Conservation (phyloP, 805 yeast genomes). For the Saccharomycodes ludwigii region DNA sequence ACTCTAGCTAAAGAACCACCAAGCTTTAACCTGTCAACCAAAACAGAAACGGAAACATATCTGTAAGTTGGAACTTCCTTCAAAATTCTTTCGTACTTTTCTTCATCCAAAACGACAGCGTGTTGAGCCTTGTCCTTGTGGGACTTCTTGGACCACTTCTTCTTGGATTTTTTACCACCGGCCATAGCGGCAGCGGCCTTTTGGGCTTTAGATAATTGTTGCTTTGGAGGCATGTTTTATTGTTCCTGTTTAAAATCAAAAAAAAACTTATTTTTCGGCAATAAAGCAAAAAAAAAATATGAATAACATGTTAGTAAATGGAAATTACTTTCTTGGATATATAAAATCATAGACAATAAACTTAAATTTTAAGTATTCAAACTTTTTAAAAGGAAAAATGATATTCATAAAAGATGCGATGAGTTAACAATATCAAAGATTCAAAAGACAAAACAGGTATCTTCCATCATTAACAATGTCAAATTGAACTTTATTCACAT, state of each 20-base stretch:
- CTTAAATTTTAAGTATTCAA: no score
- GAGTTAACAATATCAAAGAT: no score
- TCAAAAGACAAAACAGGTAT: no score
- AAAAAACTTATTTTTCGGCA: no score
- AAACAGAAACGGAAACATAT: constrained; percentile 93
- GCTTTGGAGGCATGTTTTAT: constrained; percentile 90
- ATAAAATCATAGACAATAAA: no score
- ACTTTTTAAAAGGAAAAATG: no score
- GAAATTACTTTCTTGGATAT: no score
- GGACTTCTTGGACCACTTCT: constrained; percentile 99
- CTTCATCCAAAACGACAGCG: constrained; percentile 94
- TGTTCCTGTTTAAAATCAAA: constrained; percentile 6
- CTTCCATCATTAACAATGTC: no score
- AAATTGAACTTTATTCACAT: no score
- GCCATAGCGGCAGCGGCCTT: constrained; percentile 99
- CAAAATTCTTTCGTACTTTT: constrained; percentile 96
- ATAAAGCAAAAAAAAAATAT: no score
- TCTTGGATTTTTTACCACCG: constrained; percentile 99
- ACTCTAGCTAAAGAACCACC: constrained; percentile 99
- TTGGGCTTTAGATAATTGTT: constrained; percentile 98
- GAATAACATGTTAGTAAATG: constrained; percentile 3
- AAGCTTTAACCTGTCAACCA: constrained; percentile 97
- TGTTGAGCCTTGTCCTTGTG: constrained; percentile 99
- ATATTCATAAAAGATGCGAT: no score
- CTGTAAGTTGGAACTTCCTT: constrained; percentile 99